Evolutionary conservation across 495 filamentous ascomycete species (phyloP).

Genomic region (Cercophora samala): DNA sequence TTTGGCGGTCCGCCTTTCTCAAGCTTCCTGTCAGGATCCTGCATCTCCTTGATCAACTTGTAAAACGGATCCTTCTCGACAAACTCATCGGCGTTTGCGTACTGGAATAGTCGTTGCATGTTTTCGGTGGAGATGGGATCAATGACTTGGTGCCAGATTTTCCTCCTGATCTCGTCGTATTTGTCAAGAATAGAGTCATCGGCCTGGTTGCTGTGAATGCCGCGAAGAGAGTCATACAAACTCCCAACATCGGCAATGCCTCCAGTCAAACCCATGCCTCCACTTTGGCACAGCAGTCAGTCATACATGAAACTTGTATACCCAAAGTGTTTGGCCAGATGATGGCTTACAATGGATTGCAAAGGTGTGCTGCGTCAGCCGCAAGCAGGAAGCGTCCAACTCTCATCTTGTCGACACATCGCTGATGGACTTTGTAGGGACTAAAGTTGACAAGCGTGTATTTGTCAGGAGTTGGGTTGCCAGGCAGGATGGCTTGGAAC

Average conservation of each 20-base stretch:
- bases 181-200: conserved; percentile 55
- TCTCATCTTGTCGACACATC: conserved; percentile 54
- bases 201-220: conserved; percentile 52
- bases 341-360: conserved; percentile 42
- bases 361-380: conserved; percentile 59
- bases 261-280: conserved; percentile 59
- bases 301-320: no score
- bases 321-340: background rate
- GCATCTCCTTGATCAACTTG: conserved; percentile 32
- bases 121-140: conserved; percentile 56
- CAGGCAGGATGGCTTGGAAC: conserved; percentile 56
- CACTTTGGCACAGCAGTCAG: conserved; percentile 31
- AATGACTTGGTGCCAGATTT: conserved; percentile 55
- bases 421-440: conserved; percentile 61
- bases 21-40: background rate
- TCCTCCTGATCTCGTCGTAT: conserved; percentile 55
- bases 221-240: conserved; percentile 55
- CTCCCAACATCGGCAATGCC: conserved; percentile 59
- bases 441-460: conserved; percentile 54
- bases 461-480: conserved; percentile 54
- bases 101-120: conserved; percentile 40
- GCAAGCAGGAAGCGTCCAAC: conserved; percentile 56
- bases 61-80: conserved; percentile 39
- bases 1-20: background rate
- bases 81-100: conserved; percentile 35